Percentiles rank a stretch among this genome's conserved stretches.
Conservation (phyloP, 129 eudicot species). For the Gnaphalium uliginosum region DNA sequence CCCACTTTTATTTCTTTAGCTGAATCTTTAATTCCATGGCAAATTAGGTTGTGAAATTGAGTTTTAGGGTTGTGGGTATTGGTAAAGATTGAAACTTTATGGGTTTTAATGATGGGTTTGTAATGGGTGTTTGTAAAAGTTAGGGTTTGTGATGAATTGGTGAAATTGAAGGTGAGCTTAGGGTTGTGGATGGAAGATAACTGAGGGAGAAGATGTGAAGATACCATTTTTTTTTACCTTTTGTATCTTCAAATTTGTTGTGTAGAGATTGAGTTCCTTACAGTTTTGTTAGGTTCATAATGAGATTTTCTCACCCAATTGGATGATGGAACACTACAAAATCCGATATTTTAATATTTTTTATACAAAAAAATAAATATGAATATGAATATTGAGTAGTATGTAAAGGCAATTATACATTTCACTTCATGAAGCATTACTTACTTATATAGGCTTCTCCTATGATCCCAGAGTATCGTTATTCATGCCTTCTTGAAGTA, state of each 20-base stretch:
- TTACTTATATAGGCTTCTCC: no score
- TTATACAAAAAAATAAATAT: no score
- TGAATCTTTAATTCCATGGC: conserved; percentile 51
- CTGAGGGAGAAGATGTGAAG: conserved; percentile 37
- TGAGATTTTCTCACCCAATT: not conserved
- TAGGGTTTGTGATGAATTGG: conserved; percentile 30
- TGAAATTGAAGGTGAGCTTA: conserved; percentile 30
- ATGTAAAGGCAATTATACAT: not conserved
- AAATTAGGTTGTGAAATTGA: conserved; percentile 27
- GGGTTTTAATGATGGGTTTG: conserved; percentile 38
- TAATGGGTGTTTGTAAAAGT: conserved; percentile 24
- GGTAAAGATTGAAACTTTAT: conserved; percentile 26
- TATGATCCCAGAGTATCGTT: no score
- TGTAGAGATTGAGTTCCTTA: not conserved
- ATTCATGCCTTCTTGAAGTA: no score
- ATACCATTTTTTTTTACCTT: conserved; percentile 39
- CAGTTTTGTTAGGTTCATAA: not conserved
- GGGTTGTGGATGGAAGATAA: conserved; percentile 39
- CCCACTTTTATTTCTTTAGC: conserved; percentile 31
- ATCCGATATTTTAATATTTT: not conserved
- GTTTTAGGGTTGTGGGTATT: conserved; percentile 26
- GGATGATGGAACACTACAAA: not conserved
- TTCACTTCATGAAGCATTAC: not conserved
- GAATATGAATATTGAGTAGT: not conserved
- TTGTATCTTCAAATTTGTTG: not conserved